Conservation (phyloP, 257 asterid genomes). For the Petrea volubilis region DNA sequence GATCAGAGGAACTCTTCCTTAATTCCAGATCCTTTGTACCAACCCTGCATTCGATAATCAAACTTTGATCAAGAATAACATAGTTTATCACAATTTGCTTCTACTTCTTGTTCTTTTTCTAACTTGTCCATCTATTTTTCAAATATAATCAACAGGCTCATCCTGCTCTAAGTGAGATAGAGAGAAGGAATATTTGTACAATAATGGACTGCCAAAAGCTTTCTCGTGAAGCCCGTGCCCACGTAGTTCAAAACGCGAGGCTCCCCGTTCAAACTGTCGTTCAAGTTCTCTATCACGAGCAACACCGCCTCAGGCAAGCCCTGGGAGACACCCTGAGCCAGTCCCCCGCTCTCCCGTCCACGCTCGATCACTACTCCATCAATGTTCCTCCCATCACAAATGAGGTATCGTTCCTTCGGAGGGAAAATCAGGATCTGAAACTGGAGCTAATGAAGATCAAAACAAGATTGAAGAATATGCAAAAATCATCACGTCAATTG, state of each 20-base stretch:
- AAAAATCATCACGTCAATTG: constrained; percentile 28
- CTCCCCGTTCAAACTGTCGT: constrained; percentile 62
- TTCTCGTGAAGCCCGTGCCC: constrained; percentile 63
- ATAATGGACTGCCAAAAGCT: constrained; percentile 72
- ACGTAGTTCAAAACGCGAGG: constrained; percentile 66
- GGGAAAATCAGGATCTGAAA: constrained; percentile 61
- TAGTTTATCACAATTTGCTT: no score
- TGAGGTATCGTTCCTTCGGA: constrained; percentile 34
- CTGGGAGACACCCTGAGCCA: constrained; percentile 37
- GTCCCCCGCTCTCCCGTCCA: constrained; percentile 29
- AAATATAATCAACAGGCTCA: constrained; percentile 48
- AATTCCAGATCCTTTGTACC: no score
- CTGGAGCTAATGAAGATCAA: constrained; percentile 46
- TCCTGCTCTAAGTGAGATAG: constrained; percentile 56
- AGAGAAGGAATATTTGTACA: constrained; percentile 58
- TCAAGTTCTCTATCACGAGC: constrained; percentile 66
- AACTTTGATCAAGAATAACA: no score
- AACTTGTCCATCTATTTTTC: neutral
- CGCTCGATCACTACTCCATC: constrained; percentile 18
- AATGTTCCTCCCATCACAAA: constrained; percentile 16
- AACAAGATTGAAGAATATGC: constrained; percentile 43
- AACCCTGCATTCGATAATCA: no score
- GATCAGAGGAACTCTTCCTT: no score
- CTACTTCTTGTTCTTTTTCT: no score
- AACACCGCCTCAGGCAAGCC: constrained; percentile 57